These are phyloP conservation scores for Clarireedia sp. DNA, from an alignment of 2,329 filamentous ascomycete species.

Conservation along the genomic window DNA sequence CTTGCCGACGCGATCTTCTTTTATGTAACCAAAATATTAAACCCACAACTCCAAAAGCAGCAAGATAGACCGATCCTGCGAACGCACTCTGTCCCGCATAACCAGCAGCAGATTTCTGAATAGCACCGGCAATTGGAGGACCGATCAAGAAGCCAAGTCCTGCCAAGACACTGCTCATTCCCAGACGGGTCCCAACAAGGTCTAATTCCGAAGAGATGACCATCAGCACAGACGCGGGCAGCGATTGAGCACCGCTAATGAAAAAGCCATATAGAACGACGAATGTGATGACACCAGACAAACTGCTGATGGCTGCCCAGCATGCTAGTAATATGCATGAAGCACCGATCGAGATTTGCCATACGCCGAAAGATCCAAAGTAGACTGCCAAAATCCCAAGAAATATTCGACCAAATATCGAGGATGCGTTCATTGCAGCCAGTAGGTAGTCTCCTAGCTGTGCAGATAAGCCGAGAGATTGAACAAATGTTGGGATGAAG, in stretches of 20 bases:
- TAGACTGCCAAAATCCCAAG: constrained; percentile 43
- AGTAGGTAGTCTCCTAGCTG: constrained; percentile 42
- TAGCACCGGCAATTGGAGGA: constrained; percentile 9
- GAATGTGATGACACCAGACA: constrained; percentile 62
- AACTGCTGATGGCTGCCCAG: constrained; percentile 41
- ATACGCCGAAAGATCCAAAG: constrained; percentile 41
- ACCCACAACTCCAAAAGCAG: too few relatives aligned
- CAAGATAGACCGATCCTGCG: too few relatives aligned
- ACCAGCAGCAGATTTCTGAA: too few relatives aligned
- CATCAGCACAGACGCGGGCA: background rate
- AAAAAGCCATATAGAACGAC: constrained; percentile 70
- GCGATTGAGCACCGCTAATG: constrained; percentile 41
- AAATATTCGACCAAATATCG: constrained; percentile 44
- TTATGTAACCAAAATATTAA: too few relatives aligned
- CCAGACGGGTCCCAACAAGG: constrained; percentile 10
- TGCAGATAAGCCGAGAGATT: constrained; percentile 35
- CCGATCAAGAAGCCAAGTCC: constrained; percentile 10
- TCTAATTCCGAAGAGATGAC: background rate
- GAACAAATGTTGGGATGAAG: constrained; percentile 35
- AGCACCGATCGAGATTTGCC: constrained; percentile 19
- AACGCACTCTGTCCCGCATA: too few relatives aligned
- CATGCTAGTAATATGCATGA: background rate
- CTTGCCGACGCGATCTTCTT: too few relatives aligned
- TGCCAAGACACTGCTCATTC: constrained; percentile 3
- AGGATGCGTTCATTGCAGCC: constrained; percentile 40